Base-by-base conservation (phyloP, 1,284 basidiomycete species). In the Cutaneotrichosporon dermatis region DNA sequence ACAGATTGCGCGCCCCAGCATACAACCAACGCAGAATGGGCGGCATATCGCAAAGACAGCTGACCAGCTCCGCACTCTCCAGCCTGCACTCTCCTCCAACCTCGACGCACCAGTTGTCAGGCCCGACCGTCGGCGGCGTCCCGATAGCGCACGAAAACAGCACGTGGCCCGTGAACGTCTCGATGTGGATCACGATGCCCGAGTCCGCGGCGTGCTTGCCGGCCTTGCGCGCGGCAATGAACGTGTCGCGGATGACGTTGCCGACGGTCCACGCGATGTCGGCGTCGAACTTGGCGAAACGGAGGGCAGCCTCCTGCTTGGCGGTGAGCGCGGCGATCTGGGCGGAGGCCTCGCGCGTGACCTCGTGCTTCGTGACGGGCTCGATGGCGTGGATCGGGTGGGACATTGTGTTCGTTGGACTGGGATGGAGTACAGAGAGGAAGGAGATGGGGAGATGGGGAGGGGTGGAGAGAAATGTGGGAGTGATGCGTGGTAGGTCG, bases 111-210 rank as follows among this genome's bases (percentile, higher is more conserved):
- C 69, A 69, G 66, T 78, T 76, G 33, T 69, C 69, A 2, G 71
- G 69, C 2, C 67, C 70, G 11, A 74, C 65, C 6, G 66, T 62
- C 0, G 67, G 67, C 15, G 73, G 63, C 16, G 63, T 57, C 3
- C 78, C 78, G 0, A 74, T 70, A 4, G 69, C 70, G 16, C 61
- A 60, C 5, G 65, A 63, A 57, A 79, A 79, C 36, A 78, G 66
- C 11, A 62, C 66, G 52, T 74, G 69, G 1, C 73, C 76, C 25
- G 66, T 73, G 44, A 74, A 74, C 16, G 69, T 65, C 56, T 69
- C 66, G 40, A 79, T 74, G 36, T 67, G 58, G 43, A 78, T 71
- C 8, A 78, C 71, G 40, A 73, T 66, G 1, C 76, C 77, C 2
- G 51, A 56, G 25, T 54, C 49, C 35, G 59, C 49, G n/a, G 58